Evolutionary conservation across 2,329 filamentous ascomycete genomes (phyloP), one percentile per base, ranked within the genome.

Genomic region (Pseudocercospora macadamiae): DNA sequence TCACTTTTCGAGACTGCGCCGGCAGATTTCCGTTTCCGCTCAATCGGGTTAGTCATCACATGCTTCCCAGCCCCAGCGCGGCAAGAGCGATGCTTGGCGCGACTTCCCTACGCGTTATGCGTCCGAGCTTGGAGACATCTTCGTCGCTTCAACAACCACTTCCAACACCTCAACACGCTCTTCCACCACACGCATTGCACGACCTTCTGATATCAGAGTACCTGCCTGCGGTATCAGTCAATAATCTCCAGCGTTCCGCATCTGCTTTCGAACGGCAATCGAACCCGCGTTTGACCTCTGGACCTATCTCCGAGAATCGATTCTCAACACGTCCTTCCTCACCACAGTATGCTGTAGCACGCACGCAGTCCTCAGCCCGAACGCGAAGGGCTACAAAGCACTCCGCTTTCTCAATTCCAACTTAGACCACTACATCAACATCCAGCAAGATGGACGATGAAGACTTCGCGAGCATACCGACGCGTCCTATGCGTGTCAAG

Each of bases 401-500:
- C 47, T 42, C 47, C 55, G 32, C 45, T 39, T 52, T 62, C 63
- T 52, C 9, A 39, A 25, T 54, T 54, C 30, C 28, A 62, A 63
- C 60, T 55, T 53, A 49, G 39, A 30, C 59, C 49, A 34, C 45
- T 63, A 63, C 66, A 63, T 61, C 63, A 61, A 64, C 65, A 55
- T 67, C 56, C 44, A 60, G 54, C 55, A 62, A 51, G 28, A 70
- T 69, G 66, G 69, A 68, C 55, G 63, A 64, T 51, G 67, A 60
- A 44, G 67, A 67, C 25, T 69, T 72, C 48, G 68, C 65, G 55
- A 68, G 72, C 56, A 70, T 75, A 28, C 72, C 72, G 16, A 74
- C 73, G 64, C 72, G 73, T 66, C 74, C 76, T 45, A 82, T 82
- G 80, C 76, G 79, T 76, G 93, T 97, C 76, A 97, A 97, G 82